Evolutionary conservation across 495 filamentous ascomycete species (phyloP), one percentile per base, ranked within the genome.

Genomic region (Trichoderma virens): DNA sequence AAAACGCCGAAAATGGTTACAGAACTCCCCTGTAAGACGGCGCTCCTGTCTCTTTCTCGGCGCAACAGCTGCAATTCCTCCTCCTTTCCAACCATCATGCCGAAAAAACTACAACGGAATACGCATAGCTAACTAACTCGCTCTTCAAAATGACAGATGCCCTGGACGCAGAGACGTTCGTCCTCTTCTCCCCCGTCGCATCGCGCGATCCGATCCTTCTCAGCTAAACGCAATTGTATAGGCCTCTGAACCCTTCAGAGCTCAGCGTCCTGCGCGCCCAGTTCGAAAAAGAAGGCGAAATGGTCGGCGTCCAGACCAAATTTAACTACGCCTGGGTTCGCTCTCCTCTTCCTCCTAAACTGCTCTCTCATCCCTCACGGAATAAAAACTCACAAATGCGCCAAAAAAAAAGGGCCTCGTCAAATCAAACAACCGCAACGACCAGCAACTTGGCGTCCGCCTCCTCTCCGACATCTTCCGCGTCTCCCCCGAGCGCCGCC

Each of bases 311-410:
- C 31, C 94, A 98, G 75, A 98, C 94, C 56, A 98, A 97, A 75
- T 98, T 98, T 85, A 98, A 98, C 85, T 98, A 91, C 74, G 93
- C 95, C 70, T 98, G 94, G 94, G 92, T 95, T 2, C 43, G 18
- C 43, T 2, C 20, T n/a, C 43, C 16, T 7, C 16, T n/a, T 34
- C 14, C 27, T 67, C 31, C n/a, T 28, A n/a, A 56, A 18, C 11
- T 7, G n/a, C 25, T 28, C 11, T 47, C 2, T 47, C n/a, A 25
- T 20, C 43, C 13, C 34, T 7, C 34, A 25, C 28, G n/a, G n/a
- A n/a, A n/a, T n/a, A n/a, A n/a, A n/a, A n/a, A 59, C 27, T 43
- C 18, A 34, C 34, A 39, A 7, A 41, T 16, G 5, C 47, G 45
- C n/a, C 20, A 18, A 30, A 18, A 31, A 62, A 62, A 61, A 2